These are phyloP conservation scores for Agrocybe praecox DNA, from an alignment of 768 basidiomycete genomes.

Conservation along the genomic window DNA sequence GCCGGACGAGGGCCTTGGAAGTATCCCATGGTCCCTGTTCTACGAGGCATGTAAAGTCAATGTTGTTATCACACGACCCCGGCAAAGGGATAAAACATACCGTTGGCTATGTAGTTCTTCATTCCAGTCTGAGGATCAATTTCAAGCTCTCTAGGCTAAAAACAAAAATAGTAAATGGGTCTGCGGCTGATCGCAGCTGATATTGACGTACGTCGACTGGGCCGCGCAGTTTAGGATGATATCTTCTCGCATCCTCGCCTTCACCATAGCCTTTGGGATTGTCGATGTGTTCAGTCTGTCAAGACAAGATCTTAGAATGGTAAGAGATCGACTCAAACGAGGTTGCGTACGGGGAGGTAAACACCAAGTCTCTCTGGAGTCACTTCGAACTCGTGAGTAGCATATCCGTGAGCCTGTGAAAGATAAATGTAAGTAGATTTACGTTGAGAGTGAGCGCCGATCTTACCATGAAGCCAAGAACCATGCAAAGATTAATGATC, in stretches of 20 bases:
- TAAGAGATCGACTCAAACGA: neutral
- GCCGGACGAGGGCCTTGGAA: conserved; percentile 74
- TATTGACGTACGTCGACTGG: conserved; percentile 68
- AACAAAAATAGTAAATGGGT: neutral
- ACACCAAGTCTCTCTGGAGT: conserved; percentile 80
- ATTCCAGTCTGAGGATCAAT: conserved; percentile 86
- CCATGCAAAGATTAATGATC: conserved; percentile 88
- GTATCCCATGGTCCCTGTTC: conserved; percentile 87
- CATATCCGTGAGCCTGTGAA: conserved; percentile 78
- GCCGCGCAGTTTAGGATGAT: conserved; percentile 74
- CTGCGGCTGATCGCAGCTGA: neutral
- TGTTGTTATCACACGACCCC: neutral
- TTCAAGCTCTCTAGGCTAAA: conserved; percentile 77
- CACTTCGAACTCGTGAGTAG: conserved; percentile 85
- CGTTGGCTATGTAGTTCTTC: conserved; percentile 95
- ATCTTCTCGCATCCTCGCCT: conserved; percentile 80
- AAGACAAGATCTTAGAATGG: neutral
- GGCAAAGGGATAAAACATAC: conserved; percentile 25
- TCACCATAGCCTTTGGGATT: conserved; percentile 91
- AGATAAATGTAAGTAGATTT: neutral
- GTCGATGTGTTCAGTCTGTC: conserved; percentile 88
- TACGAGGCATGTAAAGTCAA: neutral
- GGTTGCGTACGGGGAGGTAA: conserved; percentile 71
- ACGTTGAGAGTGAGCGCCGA: neutral
- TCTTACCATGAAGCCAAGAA: conserved; percentile 83